phyloP scores from a whole-genome alignment of 331 rosid genomes.

The Erythrophleum ivorense region DNA sequence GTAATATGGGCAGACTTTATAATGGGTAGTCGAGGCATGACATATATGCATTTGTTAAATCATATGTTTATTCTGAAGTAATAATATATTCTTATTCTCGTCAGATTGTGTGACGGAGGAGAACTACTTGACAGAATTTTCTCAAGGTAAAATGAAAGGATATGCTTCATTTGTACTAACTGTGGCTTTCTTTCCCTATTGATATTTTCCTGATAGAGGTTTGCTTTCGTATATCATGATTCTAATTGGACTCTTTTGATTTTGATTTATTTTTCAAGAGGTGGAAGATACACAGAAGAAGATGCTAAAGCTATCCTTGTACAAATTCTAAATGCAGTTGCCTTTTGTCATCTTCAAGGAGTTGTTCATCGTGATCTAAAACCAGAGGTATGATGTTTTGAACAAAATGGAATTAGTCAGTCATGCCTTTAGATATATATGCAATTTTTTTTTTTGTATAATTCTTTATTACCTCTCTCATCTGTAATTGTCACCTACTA shows the following conservation, averaged over 20 bases:
- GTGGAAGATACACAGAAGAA: slow-evolving; percentile 88
- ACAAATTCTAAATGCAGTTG: slow-evolving; percentile 77
- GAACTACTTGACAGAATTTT: slow-evolving; percentile 92
- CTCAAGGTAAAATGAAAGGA: slow-evolving; percentile 65
- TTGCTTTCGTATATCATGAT: slow-evolving; percentile 25
- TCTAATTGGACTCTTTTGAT: slow-evolving; percentile 37
- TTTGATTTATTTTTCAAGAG: slow-evolving; percentile 57
- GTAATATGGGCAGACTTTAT: slow-evolving; percentile 1
- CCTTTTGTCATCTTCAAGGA: slow-evolving; percentile 93
- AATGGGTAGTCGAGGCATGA: not conserved
- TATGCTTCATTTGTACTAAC: slow-evolving; percentile 36
- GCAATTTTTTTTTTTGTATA: slow-evolving; percentile 2
- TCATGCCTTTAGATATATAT: slow-evolving; percentile 20
- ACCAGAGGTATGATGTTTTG: slow-evolving; percentile 75
- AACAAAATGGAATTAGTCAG: slow-evolving; percentile 33
- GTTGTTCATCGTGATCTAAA: slow-evolving; percentile 94
- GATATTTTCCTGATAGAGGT: slow-evolving; percentile 31
- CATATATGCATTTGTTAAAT: slow-evolving; percentile 30
- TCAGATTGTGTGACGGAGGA: slow-evolving; percentile 94
- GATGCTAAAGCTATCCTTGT: slow-evolving; percentile 80
- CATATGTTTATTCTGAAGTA: slow-evolving; percentile 33
- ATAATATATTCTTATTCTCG: slow-evolving; percentile 30
- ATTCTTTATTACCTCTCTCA: not conserved
- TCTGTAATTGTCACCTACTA: slow-evolving; percentile 28
- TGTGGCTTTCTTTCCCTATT: not conserved